Base-by-base conservation (phyloP, 2,329 filamentous ascomycete genomes). In the Sporothrix curviconia region DNA sequence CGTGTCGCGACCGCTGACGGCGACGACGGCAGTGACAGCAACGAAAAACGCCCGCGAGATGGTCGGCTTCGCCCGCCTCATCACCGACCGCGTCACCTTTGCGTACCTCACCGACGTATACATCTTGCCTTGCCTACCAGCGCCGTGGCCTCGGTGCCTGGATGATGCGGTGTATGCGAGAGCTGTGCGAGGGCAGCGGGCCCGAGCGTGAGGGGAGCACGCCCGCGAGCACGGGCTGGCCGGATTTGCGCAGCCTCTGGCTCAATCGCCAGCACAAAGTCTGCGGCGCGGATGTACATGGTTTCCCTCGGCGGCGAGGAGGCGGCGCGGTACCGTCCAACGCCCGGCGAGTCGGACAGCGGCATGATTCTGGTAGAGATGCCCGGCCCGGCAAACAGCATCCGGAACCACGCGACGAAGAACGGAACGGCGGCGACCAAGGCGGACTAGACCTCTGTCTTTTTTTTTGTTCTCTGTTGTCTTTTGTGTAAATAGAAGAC, bases 81-180 rank as follows among this genome's bases (percentile, higher is more conserved):
- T 90, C 53, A 90, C 86, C 8, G 87, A 90, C 69, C 79, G 81
- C 64, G 77, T 83, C 47, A 86, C 85, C 0, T 82, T 89, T 63
- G 84, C 80, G 34, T 90, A 87, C 64, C 70, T 87, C 56, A 86
- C 85, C 25, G 86, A 89, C 65, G 82, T 89, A 19, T 89, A 86
- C 67, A 74, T 89, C 22, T 67, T 82, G 3, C 74, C 79, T n/a
- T 0, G 75, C 78, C 39, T 80, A 83, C 64, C 84, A 86, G 66
- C 77, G 80, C 4, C 72, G 76, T 9, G 85, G 86, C 0, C 73
- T 90, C 1, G 86, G 82, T 3, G 78, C 73, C 43, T 89, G 84
- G 83, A 70, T 89, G 66, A 78, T 88, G 67, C 69, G 73, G 5
- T 83, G 80, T 63, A 70, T 86, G 58, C 77, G 81, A 61, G 82